Evolutionary conservation across 2,329 filamentous ascomycete species (phyloP).

Genomic region (Talaromyces sp.): DNA sequence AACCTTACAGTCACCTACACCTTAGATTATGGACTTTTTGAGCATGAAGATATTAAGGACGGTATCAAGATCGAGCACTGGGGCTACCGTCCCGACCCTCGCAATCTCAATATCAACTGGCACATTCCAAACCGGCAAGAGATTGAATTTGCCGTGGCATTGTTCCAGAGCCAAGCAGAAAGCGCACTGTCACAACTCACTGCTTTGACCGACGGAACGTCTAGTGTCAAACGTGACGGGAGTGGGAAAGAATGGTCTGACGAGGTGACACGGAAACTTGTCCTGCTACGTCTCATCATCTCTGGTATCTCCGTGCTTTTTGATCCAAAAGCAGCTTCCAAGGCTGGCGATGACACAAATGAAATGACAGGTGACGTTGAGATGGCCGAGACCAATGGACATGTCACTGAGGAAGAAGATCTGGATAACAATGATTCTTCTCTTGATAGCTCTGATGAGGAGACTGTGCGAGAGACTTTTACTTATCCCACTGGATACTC

Average conservation of each 20-base stretch:
- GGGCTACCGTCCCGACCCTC: constrained; percentile 72
- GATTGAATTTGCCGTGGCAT: constrained; percentile 79
- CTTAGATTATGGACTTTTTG: constrained; percentile 81
- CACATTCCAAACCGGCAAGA: constrained; percentile 78
- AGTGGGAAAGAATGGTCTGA: constrained; percentile 99
- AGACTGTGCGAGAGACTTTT: constrained; percentile 73
- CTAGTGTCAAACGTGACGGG: constrained; percentile 81
- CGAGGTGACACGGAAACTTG: constrained; percentile 85
- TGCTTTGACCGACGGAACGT: constrained; percentile 74
- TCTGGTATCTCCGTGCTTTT: constrained; percentile 89
- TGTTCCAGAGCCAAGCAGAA: constrained; percentile 80
- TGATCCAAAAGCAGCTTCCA: constrained; percentile 69
- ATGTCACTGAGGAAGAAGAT: constrained; percentile 24
- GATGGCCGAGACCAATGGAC: constrained; percentile 42
- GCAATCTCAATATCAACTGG: constrained; percentile 82
- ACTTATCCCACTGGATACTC: constrained; percentile 85
- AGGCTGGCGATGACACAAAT: constrained; percentile 43
- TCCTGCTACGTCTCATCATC: constrained; percentile 80
- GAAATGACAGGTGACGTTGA: constrained; percentile 45
- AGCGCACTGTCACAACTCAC: constrained; percentile 71
- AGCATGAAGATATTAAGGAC: constrained; percentile 66
- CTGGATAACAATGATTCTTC: constrained; percentile 41
- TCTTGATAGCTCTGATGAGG: constrained; percentile 56
- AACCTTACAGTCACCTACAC: constrained; percentile 95
- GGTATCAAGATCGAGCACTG: constrained; percentile 77